Conservation (phyloP, 192 early-diverging fungal species). For the Martensiomyces pterosporus region DNA sequence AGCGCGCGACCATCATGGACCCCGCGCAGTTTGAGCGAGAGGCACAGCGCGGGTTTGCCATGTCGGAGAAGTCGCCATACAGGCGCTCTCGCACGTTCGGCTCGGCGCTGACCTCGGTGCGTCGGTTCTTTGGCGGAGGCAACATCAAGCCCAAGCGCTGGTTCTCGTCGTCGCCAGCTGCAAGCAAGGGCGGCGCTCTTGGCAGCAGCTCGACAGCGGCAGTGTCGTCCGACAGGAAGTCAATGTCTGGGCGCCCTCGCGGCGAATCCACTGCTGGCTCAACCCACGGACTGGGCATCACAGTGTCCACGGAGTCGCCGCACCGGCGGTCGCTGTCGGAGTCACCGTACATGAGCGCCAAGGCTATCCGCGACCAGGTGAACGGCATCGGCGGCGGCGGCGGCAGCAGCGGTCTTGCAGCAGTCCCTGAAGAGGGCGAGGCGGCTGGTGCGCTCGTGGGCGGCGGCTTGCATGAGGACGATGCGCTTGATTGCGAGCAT, state of each 20-base stretch:
- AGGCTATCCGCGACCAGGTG: slow-evolving; percentile 28
- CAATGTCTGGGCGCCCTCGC: slow-evolving; percentile 3
- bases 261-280: slow-evolving; percentile 16
- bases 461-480: no score
- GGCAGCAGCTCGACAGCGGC: slow-evolving; percentile 29
- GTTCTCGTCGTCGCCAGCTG: slow-evolving; percentile 16
- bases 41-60: slow-evolving; percentile 14
- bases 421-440: slow-evolving; percentile 41
- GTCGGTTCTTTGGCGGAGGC: slow-evolving; percentile 34
- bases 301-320: slow-evolving; percentile 12
- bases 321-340: slow-evolving; percentile 48
- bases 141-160: slow-evolving; percentile 34
- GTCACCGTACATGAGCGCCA: slow-evolving; percentile 40
- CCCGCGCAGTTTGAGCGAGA: slow-evolving; percentile 25
- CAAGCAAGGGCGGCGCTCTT: slow-evolving; percentile 10
- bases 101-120: slow-evolving; percentile 44
- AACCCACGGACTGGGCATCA: slow-evolving; percentile 25
- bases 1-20: slow-evolving; percentile 47
- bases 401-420: slow-evolving; percentile 20
- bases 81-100: slow-evolving; percentile 37
- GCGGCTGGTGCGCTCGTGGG: no score
- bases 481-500: background rate
- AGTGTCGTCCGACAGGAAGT: slow-evolving; percentile 8
- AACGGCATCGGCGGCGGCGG: slow-evolving; percentile 14
- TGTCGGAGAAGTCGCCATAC: slow-evolving; percentile 25